Evolutionary conservation across 805 yeast species (phyloP).

Genomic region (Groenewaldozyma tartarivorans): DNA sequence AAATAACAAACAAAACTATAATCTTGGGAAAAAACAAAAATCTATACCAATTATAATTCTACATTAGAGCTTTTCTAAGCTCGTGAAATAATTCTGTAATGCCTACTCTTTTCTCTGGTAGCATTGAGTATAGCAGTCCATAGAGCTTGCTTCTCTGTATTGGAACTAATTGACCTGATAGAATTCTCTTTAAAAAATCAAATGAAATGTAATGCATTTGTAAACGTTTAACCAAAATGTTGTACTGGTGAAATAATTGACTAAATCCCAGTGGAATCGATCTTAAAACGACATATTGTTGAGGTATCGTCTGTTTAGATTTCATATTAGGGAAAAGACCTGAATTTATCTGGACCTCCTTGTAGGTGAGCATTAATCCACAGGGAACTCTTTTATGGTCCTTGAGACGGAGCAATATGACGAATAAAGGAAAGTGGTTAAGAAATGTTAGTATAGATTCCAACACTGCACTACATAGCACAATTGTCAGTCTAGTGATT

Average conservation of each 20-base stretch:
- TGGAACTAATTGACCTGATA: constrained; percentile 38
- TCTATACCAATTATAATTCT: too few species aligned
- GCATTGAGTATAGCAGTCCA: constrained; percentile 40
- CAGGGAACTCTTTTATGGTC: constrained; percentile 65
- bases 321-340: not conserved
- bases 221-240: constrained; percentile 32
- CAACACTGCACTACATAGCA: constrained; percentile 39
- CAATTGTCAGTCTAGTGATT: constrained; percentile 41
- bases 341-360: not conserved
- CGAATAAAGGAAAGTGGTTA: constrained; percentile 84
- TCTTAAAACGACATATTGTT: constrained; percentile 24
- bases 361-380: constrained; percentile 31
- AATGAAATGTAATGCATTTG: constrained; percentile 35
- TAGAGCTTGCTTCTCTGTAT: constrained; percentile 43
- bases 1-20: too few species aligned
- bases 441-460: constrained; percentile 55
- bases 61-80: constrained; percentile 3
- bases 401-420: constrained; percentile 65
- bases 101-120: constrained; percentile 35
- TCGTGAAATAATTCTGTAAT: constrained; percentile 9
- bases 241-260: constrained; percentile 42
- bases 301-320: not conserved
- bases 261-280: constrained; percentile 38
- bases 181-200: constrained; percentile 31
- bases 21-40: too few species aligned